Evolutionary conservation across 352 stramenopile species (phyloP).

Genomic region (Phytophthora foliorum): DNA sequence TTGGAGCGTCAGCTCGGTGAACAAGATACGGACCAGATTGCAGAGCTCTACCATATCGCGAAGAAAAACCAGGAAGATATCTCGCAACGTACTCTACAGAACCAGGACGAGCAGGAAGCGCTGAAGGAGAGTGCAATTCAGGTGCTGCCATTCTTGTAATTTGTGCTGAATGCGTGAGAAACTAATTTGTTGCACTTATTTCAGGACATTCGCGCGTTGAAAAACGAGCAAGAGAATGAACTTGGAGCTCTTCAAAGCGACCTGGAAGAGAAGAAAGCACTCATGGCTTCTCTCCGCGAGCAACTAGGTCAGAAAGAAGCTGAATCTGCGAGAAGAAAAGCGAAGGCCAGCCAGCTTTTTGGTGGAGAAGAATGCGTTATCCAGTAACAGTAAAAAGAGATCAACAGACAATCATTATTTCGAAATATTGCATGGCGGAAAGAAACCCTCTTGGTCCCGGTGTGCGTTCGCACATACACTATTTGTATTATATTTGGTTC

Average conservation of each 20-base stretch:
- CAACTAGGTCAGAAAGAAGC: conserved; percentile 63
- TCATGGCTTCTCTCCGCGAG: conserved; percentile 60
- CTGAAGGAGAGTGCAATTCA: conserved; percentile 68
- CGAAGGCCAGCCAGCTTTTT: conserved; percentile 52
- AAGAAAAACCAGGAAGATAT: conserved; percentile 63
- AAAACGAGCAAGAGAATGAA: conserved; percentile 70
- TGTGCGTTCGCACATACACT: too few relatives aligned
- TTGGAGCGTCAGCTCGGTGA: conserved; percentile 73
- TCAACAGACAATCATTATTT: too few relatives aligned
- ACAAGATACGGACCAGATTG: conserved; percentile 72
- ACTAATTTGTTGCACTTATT: neutral
- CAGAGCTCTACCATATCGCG: conserved; percentile 69
- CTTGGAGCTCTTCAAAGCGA: conserved; percentile 55
- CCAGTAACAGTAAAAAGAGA: conserved; percentile 28
- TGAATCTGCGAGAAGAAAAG: conserved; percentile 44
- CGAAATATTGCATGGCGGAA: too few relatives aligned
- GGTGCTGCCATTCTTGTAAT: conserved; percentile 3
- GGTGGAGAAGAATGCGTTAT: conserved; percentile 68
- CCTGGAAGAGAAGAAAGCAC: conserved; percentile 59
- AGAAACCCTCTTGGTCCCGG: too few relatives aligned
- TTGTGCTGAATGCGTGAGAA: neutral
- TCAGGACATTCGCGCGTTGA: conserved; percentile 69
- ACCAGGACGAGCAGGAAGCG: conserved; percentile 68
- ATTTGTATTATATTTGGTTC: too few relatives aligned
- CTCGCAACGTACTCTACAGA: conserved; percentile 45